Evolutionary conservation across 306 rosid genomes (phyloP).

Genomic region (Lablab purpureus): DNA sequence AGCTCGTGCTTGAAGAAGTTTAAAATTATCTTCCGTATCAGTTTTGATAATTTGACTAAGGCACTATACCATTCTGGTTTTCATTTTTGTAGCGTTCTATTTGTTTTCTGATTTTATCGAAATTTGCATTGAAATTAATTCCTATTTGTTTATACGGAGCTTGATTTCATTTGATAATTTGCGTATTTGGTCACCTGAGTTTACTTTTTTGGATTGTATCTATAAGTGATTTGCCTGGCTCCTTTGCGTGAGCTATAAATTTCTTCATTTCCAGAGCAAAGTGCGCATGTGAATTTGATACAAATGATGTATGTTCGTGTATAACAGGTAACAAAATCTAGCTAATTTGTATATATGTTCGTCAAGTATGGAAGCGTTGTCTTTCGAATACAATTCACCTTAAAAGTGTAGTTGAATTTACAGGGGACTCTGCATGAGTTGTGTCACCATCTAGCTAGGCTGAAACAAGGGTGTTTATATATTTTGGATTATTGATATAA

Average conservation of each 20-base stretch:
- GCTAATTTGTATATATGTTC: no score
- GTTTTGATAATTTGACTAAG: constrained; percentile 31
- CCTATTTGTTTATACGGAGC: not conserved
- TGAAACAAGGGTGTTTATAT: no score
- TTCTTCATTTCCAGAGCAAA: not conserved
- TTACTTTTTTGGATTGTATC: not conserved
- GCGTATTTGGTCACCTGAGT: not conserved
- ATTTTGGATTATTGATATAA: no score
- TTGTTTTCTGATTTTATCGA: not conserved
- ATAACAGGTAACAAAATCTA: no score
- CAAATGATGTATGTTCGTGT: no score
- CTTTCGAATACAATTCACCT: no score
- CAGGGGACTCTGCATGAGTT: no score
- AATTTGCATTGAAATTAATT: not conserved
- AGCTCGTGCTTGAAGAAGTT: constrained; percentile 54
- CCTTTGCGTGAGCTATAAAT: not conserved
- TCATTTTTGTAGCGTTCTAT: constrained; percentile 12
- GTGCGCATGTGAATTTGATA: no score
- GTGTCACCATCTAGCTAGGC: no score
- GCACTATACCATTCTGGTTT: not conserved
- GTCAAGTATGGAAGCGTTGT: no score
- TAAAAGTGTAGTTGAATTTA: no score
- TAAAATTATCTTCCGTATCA: not conserved
- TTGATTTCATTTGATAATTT: not conserved
- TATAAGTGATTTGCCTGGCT: not conserved